Base-by-base conservation (phyloP, 1,284 basidiomycete species). In the Trametes pubescens region DNA sequence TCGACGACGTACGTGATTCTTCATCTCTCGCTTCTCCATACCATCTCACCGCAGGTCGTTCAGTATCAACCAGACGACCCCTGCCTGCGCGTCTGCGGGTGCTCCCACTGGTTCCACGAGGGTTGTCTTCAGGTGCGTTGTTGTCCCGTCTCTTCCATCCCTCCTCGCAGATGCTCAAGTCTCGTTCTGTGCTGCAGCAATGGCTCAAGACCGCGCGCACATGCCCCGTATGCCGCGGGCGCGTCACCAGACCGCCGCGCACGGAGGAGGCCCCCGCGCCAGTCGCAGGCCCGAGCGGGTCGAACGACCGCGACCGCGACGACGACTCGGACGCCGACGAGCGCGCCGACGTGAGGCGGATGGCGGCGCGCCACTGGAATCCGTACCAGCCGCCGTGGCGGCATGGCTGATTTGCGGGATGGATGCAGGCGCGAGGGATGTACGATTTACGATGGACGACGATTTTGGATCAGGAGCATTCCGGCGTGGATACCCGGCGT, bases 21-120 rank as follows among this genome's bases (percentile, higher is more conserved):
- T n/a, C 55, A 24, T 57, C 34, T 49, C 51, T 24, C 21, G 8
- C 16, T 16, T 9, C 16, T 24, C 16, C 35, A 24, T 46, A 54
- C 21, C 48, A 72, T 57, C 13, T 74, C n/a, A 57, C 56, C 21
- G 57, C 22, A 13, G 51, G 52, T 47, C 61, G 26, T 54, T 29
- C 61, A 93, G 91, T 93, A 92, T 67, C 75, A 80, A 57, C 77
- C 82, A 4, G 73, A 74, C 22, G 91, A 92, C 69, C 68, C 78
- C 0, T 81, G 91, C 14, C 79, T 87, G 51, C 90, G 87, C 66
- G 79, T 91, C 2, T 77, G 82, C n/a, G 85, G 86, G 53, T 93
- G 91, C 66, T 76, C 84, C 1, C 91, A 93, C 73, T 93, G 91
- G 91, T 77, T 92, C 65, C 91, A 93, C 73, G 86, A 86, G 71